Evolutionary conservation across 78 protist species (phyloP).

Genomic region (Dictyostelium citrinum): DNA sequence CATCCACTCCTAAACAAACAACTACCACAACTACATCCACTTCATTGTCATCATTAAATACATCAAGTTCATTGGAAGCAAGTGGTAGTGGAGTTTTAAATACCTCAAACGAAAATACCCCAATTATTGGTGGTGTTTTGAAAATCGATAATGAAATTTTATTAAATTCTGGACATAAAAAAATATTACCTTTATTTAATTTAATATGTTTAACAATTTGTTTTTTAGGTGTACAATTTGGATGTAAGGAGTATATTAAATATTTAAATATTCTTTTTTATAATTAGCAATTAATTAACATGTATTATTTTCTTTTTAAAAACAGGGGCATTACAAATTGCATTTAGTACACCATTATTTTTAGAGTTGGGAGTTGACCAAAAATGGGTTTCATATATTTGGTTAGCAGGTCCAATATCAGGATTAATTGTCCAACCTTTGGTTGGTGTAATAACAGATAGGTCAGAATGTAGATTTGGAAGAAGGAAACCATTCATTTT

Average conservation of each 20-base stretch:
- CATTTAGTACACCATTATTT: conserved; percentile 75
- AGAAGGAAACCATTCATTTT: conserved; percentile 82
- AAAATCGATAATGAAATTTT: neutral
- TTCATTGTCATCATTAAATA: neutral
- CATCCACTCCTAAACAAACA: neutral
- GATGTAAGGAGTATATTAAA: conserved; percentile 18
- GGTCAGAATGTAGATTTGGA: conserved; percentile 67
- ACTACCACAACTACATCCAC: neutral
- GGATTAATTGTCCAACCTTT: conserved; percentile 84
- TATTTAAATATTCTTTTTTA: neutral
- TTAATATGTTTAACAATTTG: conserved; percentile 35
- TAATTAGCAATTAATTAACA: neutral
- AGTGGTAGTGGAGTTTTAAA: neutral
- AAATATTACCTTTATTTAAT: conserved; percentile 7
- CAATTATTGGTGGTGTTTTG: neutral
- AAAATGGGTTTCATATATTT: conserved; percentile 51
- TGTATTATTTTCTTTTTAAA: neutral
- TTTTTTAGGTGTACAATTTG: conserved; percentile 78
- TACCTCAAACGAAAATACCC: neutral
- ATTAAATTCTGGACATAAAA: neutral
- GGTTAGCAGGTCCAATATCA: conserved; percentile 84
- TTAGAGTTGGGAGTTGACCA: conserved; percentile 58
- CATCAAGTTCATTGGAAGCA: neutral
- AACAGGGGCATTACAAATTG: conserved; percentile 80
- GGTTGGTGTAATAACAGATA: conserved; percentile 80